Evolutionary conservation across 2,329 filamentous ascomycete species (phyloP), one percentile per base, ranked within the genome.

Genomic region (Monilinia vaccinii-corymbosi): DNA sequence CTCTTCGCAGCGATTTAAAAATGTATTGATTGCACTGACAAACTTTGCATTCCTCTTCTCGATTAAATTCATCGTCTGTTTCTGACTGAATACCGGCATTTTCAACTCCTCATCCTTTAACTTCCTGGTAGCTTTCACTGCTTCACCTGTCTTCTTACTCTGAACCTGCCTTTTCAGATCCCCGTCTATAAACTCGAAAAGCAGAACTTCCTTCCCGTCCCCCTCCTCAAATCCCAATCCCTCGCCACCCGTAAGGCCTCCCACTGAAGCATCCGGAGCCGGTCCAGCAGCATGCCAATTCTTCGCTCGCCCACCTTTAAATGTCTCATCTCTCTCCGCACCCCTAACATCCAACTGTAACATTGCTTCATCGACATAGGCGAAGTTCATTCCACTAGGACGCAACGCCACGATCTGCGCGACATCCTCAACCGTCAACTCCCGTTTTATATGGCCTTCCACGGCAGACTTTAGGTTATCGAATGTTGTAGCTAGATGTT

Each of bases 141-240:
- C 80, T 71, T 92, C 85, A 1, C 88, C 89, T 0, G 87, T 90
- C 71, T 88, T 89, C 58, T 83, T 81, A 71, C 87, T 77, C 57
- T 80, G 77, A 0, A 91, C 87, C 70, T 95, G 86, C 45, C 88
- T 81, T 75, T 92, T 97, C 66, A 97, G 74, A 71, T 97, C 93
- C 0, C 88, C 92, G 71, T 97, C 94, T 21, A 96, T 75, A 66
- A 95, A 97, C 71, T 97, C 94, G 68, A 99, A 96, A 40, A 93
- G 82, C 28, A 99, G 75, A 18, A 96, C 87, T 67, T 96, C 85
- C 56, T 80, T 80, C 2, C 77, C 77, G 16, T 70, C 50, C 57
- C 58, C 40, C 71, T 71, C 42, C 70, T 73, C 44, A 58, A 65
- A 58, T 23, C 65, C 66, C 7, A 82, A 66, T 2, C 68, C 71